Base-by-base conservation (phyloP, 306 rosid genomes). In the Citrullus amarus region DNA sequence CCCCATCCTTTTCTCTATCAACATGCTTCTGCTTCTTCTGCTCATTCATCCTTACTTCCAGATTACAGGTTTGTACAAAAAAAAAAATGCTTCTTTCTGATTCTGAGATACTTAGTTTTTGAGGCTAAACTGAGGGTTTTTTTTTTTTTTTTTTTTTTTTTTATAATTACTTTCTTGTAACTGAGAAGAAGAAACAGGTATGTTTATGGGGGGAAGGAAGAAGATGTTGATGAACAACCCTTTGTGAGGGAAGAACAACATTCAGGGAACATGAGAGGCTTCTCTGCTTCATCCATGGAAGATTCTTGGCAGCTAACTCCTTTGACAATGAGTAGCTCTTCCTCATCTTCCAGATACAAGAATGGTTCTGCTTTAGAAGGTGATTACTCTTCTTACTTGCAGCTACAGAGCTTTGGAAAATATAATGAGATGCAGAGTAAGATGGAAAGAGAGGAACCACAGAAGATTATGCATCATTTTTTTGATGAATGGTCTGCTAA, bases 261-360 rank as follows among this genome's bases (percentile, higher is more conserved):
- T 41, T 86, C 92, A 61, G 93, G 97, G 59, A 85, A 85, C 34
- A 84, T 86, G 84, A 90, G 95, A 78, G 89, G 87, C 86, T 91
- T 91, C 83, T 87, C 96, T 51, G 86, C 89, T 84, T 91, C 98
- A 53, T 86, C 92, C 4, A 65, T 92, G 90, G 92, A 94, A 32
- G 97, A 92, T 70, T 82, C 92, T 2, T 94, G 97, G 97, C 91
- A 94, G 65, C 88, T 92, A 46, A 88, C 89, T 30, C 98, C 96
- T 62, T 83, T 91, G 25, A 87, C 90, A 34, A 94, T 94, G 87
- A 92, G 88, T 78, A 83, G 88, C 83, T 87, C 94, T 6, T 88
- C 92, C 18, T 84, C 96, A 13, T 85, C 96, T 39, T 88, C 87
- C n/a, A 88, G 87, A 68, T 89, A 93, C 83, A 90, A 91, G 82